Conservation (phyloP, 1,284 basidiomycete genomes). For the Trichosporon faecale region DNA sequence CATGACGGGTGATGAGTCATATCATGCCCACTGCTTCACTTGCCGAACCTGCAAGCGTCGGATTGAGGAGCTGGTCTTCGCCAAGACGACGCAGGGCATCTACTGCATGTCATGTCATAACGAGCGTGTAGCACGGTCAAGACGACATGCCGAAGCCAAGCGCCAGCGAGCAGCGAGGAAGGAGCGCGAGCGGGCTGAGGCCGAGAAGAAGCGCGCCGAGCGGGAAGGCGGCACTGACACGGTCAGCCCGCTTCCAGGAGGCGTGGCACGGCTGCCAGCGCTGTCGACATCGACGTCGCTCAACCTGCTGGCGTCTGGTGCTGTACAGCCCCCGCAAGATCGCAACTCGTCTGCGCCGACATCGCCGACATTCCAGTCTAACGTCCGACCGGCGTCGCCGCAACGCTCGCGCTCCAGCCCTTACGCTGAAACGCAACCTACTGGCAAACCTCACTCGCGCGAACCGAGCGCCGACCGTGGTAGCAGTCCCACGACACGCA, state of each 20-base stretch:
- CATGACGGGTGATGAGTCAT: slow-evolving; percentile 98
- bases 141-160: slow-evolving; percentile 78
- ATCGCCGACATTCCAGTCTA: slow-evolving; percentile 5
- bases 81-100: slow-evolving; percentile 96
- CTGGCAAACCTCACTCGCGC: slow-evolving; percentile 1
- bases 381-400: neutral
- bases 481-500: slow-evolving; percentile 13
- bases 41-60: slow-evolving; percentile 90
- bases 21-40: slow-evolving; percentile 97
- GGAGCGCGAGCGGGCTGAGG: slow-evolving; percentile 41
- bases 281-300: slow-evolving; percentile 21
- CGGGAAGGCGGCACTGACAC: neutral
- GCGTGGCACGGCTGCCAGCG: neutral
- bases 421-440: slow-evolving; percentile 6
- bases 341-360: slow-evolving; percentile 14
- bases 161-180: slow-evolving; percentile 52
- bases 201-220: slow-evolving; percentile 19
- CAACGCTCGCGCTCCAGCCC: neutral
- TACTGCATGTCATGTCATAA: slow-evolving; percentile 99
- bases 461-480: slow-evolving; percentile 4
- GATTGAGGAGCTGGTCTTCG: slow-evolving; percentile 97
- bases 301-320: slow-evolving; percentile 18
- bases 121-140: slow-evolving; percentile 86
- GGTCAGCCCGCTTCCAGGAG: neutral
- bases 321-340: neutral